phyloP scores from a whole-genome alignment of 345 rosid species.

The Boechera stricta region DNA sequence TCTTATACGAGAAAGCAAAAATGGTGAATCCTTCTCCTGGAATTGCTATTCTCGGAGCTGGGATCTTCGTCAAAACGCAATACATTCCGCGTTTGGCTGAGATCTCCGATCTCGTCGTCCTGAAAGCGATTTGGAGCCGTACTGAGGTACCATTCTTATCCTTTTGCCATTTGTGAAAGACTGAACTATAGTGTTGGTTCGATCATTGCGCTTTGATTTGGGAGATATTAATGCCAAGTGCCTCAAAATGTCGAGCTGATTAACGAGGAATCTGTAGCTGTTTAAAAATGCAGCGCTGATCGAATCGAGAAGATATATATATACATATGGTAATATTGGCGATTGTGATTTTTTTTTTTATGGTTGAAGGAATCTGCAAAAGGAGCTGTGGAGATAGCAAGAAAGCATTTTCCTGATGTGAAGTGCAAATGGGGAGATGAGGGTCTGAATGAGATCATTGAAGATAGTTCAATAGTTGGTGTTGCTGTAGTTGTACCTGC shows the following conservation, averaged over 20 bases:
- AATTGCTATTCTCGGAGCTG: conserved; percentile 87
- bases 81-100: conserved; percentile 86
- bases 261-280: conserved; percentile 20
- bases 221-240: background rate
- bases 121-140: conserved; percentile 91
- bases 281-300: background rate
- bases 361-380: conserved; percentile 73
- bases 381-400: conserved; percentile 77
- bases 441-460: conserved; percentile 72
- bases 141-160: conserved; percentile 54
- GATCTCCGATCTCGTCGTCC: conserved; percentile 72
- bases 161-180: background rate
- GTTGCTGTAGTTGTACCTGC: conserved; percentile 98
- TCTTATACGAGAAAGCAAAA: conserved; percentile 3
- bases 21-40: conserved; percentile 59
- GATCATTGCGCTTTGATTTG: conserved; percentile 24
- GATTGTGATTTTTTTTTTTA: conserved; percentile 16
- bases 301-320: background rate
- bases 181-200: background rate
- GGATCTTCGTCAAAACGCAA: conserved; percentile 88
- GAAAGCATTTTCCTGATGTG: conserved; percentile 76
- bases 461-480: conserved; percentile 66
- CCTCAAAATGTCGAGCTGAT: background rate
- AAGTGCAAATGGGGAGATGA: conserved; percentile 87
- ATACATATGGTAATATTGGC: background rate